Base-by-base conservation (phyloP, 2,329 filamentous ascomycete genomes). In the Colletotrichum sp. region DNA sequence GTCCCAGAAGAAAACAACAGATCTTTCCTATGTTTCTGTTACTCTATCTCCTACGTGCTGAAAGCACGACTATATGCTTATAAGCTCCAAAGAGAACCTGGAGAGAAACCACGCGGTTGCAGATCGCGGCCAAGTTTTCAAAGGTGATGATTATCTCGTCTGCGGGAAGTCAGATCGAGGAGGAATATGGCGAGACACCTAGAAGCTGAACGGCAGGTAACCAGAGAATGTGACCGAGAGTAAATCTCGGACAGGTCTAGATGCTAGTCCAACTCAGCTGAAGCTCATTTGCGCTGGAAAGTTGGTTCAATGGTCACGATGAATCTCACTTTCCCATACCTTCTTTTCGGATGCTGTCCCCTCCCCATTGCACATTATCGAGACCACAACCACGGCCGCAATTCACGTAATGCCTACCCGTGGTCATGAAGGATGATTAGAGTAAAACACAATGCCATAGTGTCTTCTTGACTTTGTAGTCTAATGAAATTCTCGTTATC, bases 401-500 rank as follows among this genome's bases (percentile, higher is more conserved):
- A 9, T 6, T 49, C 18, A 49, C 39, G 18, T 6, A 24, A n/a
- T 59, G 21, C 55, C 55, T 59, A 28, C 13, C 3, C 13, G 10
- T 26, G 55, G 5, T 8, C 57, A 60, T n/a, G 59, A 15, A 34
- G 13, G 32, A 34, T 15, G 32, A 34, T 15, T 15, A 6, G 32
- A 28, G 60, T 18, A 8, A n/a, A 10, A 21, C 34, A 49, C 32
- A 32, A 34, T 49, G 60, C 34, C 44, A 18, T 13, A 5, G 16
- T 67, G 32, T 64, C 30, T 34, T 68, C 55, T 68, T 52, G 70
- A 73, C 64, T 73, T 69, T 69, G 71, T 64, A 69, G 59, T 76
- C 74, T 73, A 76, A 30, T 52, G 36, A 28, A 60, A 65, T 60
- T 65, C 64, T 76, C 70, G 36, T 67, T 24, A 69, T 59, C 64